These are phyloP conservation scores for Asterochloris erici DNA, from an alignment of 139 green algal genomes.

Conservation along the genomic window DNA sequence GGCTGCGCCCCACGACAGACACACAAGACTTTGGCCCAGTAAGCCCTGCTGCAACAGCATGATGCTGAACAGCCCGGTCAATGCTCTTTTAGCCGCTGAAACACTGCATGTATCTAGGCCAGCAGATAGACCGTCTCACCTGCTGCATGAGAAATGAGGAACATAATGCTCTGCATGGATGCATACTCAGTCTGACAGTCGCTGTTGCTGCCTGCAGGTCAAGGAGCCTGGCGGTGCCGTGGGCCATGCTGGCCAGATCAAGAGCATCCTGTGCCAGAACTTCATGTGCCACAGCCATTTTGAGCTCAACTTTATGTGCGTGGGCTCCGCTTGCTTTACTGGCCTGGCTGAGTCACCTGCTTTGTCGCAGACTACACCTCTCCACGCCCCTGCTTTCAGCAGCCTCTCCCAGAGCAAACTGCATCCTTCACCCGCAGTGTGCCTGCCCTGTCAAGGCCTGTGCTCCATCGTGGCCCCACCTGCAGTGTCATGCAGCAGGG, in stretches of 20 bases:
- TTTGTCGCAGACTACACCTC: background rate
- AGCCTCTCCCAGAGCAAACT: background rate
- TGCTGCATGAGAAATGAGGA: background rate
- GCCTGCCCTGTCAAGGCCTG: background rate
- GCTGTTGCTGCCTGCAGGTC: background rate
- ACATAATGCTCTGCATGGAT: background rate
- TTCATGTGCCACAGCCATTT: conserved; percentile 83
- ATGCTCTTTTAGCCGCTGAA: background rate
- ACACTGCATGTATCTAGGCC: background rate
- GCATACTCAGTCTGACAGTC: background rate
- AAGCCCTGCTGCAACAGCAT: too few species aligned
- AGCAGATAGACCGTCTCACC: background rate
- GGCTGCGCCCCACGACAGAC: too few species aligned
- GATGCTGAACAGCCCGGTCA: too few species aligned
- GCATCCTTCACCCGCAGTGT: too few species aligned
- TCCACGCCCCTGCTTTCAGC: background rate
- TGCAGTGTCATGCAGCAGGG: background rate
- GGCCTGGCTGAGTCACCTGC: background rate
- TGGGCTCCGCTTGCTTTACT: background rate
- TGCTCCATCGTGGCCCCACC: background rate
- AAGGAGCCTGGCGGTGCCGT: background rate
- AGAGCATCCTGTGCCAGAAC: conserved; percentile 52
- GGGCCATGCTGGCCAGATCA: conserved; percentile 28
- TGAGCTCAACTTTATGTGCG: conserved; percentile 57
- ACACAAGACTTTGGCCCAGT: too few species aligned